These are phyloP conservation scores for Camelina sativa DNA, from an alignment of 345 rosid species.

Conservation along the genomic window DNA sequence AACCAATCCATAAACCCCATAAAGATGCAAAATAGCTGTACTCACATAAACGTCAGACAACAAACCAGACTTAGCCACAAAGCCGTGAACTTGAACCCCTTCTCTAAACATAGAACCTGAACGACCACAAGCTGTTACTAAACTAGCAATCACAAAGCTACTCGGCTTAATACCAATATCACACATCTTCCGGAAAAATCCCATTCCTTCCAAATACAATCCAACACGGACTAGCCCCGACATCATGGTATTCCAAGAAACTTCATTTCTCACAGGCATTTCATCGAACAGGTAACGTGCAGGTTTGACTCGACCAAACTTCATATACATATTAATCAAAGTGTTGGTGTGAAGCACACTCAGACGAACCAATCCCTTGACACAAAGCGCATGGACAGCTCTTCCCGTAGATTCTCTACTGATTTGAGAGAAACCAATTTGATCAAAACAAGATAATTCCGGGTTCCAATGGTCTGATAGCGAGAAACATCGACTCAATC, in stretches of 20 bases:
- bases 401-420: slow-evolving; percentile 55
- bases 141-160: slow-evolving; percentile 70
- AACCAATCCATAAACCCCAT: slow-evolving; percentile 61
- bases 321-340: slow-evolving; percentile 67
- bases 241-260: slow-evolving; percentile 88
- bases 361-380: slow-evolving; percentile 54
- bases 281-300: slow-evolving; percentile 78
- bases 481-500: slow-evolving; percentile 39
- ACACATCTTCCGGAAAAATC: slow-evolving; percentile 54
- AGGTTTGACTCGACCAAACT: slow-evolving; percentile 48
- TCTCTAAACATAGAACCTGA: slow-evolving; percentile 61
- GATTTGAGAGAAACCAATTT: slow-evolving; percentile 81
- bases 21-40: slow-evolving; percentile 79
- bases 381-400: slow-evolving; percentile 78
- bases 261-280: slow-evolving; percentile 66
- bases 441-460: slow-evolving; percentile 63
- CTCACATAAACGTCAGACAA: slow-evolving; percentile 76
- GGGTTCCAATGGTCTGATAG: slow-evolving; percentile 65
- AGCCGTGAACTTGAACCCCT: slow-evolving; percentile 73
- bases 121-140: slow-evolving; percentile 75
- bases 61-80: slow-evolving; percentile 62
- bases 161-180: slow-evolving; percentile 55
- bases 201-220: slow-evolving; percentile 50
- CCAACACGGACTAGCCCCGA: slow-evolving; percentile 70
- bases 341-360: slow-evolving; percentile 64